These are phyloP conservation scores for Salpingoeca rosetta DNA, from an alignment of 78 protist species.

Conservation along the genomic window DNA sequence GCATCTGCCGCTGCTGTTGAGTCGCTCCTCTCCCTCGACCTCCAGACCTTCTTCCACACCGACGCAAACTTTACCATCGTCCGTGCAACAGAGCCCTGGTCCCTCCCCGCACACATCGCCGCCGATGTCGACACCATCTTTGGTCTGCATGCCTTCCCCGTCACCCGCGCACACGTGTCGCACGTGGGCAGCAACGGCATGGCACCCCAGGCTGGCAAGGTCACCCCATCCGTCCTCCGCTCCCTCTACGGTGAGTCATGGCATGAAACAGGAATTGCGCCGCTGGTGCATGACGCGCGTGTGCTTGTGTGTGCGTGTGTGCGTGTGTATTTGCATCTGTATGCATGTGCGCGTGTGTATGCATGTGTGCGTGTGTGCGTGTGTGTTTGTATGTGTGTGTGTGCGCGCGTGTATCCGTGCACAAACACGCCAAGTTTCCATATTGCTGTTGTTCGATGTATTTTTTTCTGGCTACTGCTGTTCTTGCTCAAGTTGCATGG, in stretches of 20 bases:
- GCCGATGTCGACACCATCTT: neutral
- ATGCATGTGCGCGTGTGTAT: too few species aligned
- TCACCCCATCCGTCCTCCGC: constrained; percentile 2
- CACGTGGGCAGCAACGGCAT: neutral
- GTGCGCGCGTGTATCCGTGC: too few species aligned
- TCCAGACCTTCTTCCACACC: neutral
- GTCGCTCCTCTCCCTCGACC: neutral
- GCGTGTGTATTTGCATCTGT: too few species aligned
- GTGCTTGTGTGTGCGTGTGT: too few species aligned
- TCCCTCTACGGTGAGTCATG: neutral
- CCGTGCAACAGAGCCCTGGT: neutral
- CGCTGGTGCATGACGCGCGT: neutral
- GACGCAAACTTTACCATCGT: neutral
- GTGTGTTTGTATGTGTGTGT: too few species aligned
- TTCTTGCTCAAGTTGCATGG: neutral
- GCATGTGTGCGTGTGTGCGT: too few species aligned
- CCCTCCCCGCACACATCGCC: neutral
- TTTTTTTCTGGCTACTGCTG: too few species aligned
- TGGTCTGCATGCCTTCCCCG: neutral
- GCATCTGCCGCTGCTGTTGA: neutral
- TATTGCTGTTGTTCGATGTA: too few species aligned
- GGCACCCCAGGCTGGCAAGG: neutral
- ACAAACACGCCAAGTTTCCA: too few species aligned
- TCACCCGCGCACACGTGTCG: neutral
- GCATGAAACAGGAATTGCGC: neutral